These are phyloP conservation scores for Kewa caespitosa DNA, from an alignment of 179 eudicot genomes.

Conservation along the genomic window DNA sequence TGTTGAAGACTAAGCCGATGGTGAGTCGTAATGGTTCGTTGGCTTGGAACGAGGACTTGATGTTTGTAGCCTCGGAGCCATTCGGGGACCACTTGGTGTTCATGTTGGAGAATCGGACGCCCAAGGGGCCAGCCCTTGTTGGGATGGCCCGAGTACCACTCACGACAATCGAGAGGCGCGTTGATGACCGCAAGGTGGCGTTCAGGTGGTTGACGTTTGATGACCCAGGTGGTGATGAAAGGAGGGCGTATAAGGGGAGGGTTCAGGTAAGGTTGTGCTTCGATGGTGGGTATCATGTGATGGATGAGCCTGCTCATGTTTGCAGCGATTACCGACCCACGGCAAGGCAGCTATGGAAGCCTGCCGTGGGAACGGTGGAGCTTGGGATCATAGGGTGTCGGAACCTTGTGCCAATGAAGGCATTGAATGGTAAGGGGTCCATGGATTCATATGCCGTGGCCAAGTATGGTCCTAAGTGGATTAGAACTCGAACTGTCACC, in stretches of 20 bases:
- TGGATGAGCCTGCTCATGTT: constrained; percentile 86
- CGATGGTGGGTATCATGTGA: constrained; percentile 97
- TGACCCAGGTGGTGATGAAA: constrained; percentile 32
- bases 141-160: constrained; percentile 58
- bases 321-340: constrained; percentile 92
- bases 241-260: constrained; percentile 58
- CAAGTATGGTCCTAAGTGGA: constrained; percentile 91
- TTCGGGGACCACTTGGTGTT: constrained; percentile 54
- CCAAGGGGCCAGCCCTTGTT: constrained; percentile 43
- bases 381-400: constrained; percentile 80
- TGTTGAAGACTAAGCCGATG: constrained; percentile 52
- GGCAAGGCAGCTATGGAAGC: constrained; percentile 91
- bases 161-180: constrained; percentile 72
- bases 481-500: constrained; percentile 70
- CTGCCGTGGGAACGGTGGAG: constrained; percentile 72
- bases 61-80: constrained; percentile 85
- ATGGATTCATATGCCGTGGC: constrained; percentile 84
- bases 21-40: constrained; percentile 54
- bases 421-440: constrained; percentile 62
- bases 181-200: constrained; percentile 73
- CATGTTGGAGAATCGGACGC: constrained; percentile 53
- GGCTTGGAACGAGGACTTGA: constrained; percentile 79
- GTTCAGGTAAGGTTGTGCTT: constrained; percentile 75
- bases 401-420: constrained; percentile 67
- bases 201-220: constrained; percentile 71